Evolutionary conservation across 2,329 filamentous ascomycete species (phyloP).

Genomic region (Xylaria sp.): DNA sequence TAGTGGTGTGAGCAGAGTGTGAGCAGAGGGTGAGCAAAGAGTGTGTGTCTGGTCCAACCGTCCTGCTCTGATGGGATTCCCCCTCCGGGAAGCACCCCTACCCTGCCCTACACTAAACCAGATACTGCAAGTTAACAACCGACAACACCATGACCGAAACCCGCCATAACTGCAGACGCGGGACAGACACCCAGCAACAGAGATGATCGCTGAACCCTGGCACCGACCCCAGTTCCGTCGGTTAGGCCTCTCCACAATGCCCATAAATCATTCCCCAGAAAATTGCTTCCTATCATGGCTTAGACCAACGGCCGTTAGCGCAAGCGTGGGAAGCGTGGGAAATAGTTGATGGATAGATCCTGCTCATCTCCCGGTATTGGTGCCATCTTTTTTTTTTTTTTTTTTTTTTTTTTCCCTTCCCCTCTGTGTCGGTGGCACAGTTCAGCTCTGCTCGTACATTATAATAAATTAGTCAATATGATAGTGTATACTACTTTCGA

Average conservation of each 20-base stretch:
- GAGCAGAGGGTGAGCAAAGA: no score
- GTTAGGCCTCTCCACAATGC: conserved; percentile 31
- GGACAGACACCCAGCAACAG: conserved; percentile 38
- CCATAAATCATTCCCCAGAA: conserved; percentile 36
- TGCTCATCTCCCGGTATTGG: conserved; percentile 30
- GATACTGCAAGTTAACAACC: conserved; percentile 25
- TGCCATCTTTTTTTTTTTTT: conserved; percentile 23
- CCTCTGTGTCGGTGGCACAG: conserved; percentile 7
- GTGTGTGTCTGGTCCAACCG: conserved; percentile 21
- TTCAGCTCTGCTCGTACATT: not conserved
- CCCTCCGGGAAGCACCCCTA: conserved; percentile 18
- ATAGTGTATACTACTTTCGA: no score
- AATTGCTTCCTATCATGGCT: conserved; percentile 37
- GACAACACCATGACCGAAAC: conserved; percentile 30
- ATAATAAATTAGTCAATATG: no score
- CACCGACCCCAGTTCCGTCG: conserved; percentile 35
- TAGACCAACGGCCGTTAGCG: conserved; percentile 28
- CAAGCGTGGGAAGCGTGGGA: conserved; percentile 21
- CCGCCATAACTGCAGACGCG: conserved; percentile 41
- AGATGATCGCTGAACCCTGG: conserved; percentile 45
- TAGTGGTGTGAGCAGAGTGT: conserved; percentile 20
- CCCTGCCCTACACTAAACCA: conserved; percentile 20
- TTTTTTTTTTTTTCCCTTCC: no score
- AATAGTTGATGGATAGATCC: no score
- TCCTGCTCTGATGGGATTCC: conserved; percentile 18